These are phyloP conservation scores for Rossbeevera mucosa DNA, from an alignment of 768 basidiomycete genomes.

Conservation along the genomic window DNA sequence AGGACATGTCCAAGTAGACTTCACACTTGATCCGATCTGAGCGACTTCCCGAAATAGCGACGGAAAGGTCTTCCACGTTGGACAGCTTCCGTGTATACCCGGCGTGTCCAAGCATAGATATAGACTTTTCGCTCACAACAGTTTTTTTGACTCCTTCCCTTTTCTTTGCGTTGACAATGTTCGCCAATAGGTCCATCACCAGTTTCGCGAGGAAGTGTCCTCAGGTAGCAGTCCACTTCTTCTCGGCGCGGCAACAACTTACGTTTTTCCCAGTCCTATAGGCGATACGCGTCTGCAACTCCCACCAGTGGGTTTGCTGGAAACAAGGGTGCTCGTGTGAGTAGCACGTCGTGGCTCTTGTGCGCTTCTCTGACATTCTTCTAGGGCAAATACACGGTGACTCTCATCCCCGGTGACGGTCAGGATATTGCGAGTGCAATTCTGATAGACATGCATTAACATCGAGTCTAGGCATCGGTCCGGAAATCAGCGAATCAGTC, in stretches of 20 bases:
- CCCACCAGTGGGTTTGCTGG: constrained; percentile 90
- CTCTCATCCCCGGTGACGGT: constrained; percentile 97
- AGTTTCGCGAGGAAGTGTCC: constrained; percentile 47
- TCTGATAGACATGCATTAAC: constrained; percentile 11
- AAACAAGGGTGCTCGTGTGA: constrained; percentile 81
- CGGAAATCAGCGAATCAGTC: constrained; percentile 95
- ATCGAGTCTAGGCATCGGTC: constrained; percentile 77
- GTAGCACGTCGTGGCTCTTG: constrained; percentile 25
- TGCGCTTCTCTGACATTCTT: constrained; percentile 4
- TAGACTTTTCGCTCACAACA: constrained; percentile 13
- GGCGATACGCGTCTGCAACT: constrained; percentile 63
- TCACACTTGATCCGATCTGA: not conserved
- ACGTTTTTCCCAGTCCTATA: constrained; percentile 40
- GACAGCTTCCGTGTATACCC: constrained; percentile 22
- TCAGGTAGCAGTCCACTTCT: constrained; percentile 39
- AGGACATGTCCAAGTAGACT: not conserved
- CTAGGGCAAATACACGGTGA: constrained; percentile 95
- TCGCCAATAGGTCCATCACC: constrained; percentile 53
- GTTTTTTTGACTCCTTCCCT: constrained; percentile 14
- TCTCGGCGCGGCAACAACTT: constrained; percentile 3
- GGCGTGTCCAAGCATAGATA: not conserved
- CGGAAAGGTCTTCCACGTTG: constrained; percentile 15
- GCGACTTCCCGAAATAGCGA: constrained; percentile 8
- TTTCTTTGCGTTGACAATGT: constrained; percentile 42
- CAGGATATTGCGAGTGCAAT: constrained; percentile 14